phyloP scores from a whole-genome alignment of 2,329 filamentous ascomycete species.

The Claviceps citrina region DNA sequence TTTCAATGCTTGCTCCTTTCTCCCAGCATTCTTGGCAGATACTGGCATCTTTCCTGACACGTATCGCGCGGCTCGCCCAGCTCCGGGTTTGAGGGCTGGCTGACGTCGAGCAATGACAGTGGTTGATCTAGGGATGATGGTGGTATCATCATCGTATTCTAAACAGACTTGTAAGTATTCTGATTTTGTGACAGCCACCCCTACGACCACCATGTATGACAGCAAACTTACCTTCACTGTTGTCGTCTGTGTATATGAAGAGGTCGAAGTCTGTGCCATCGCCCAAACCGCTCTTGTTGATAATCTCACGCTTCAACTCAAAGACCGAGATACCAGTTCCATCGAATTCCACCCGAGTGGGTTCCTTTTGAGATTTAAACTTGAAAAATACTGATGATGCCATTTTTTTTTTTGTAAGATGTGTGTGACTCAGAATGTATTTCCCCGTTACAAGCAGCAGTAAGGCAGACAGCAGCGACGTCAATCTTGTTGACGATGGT shows the following conservation, averaged over 20 bases:
- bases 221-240: constrained; percentile 58
- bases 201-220: background rate
- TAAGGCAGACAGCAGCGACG: constrained; percentile 9
- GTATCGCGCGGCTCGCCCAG: constrained; percentile 84
- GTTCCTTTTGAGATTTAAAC: constrained; percentile 97
- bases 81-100: constrained; percentile 70
- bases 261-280: constrained; percentile 95
- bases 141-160: constrained; percentile 97
- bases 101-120: constrained; percentile 80
- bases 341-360: constrained; percentile 87
- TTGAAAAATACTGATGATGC: constrained; percentile 98
- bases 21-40: constrained; percentile 65
- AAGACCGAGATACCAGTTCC: constrained; percentile 96
- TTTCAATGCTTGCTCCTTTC: constrained; percentile 48
- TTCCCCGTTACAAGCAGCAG: constrained; percentile 14
- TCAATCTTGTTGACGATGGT: constrained; percentile 8
- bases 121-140: constrained; percentile 89
- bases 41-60: constrained; percentile 91
- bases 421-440: constrained; percentile 5
- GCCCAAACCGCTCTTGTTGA: constrained; percentile 80
- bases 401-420: constrained; percentile 53
- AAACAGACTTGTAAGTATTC: constrained; percentile 14
- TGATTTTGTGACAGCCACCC: constrained; percentile 1
- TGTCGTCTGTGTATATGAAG: constrained; percentile 84
- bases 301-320: constrained; percentile 97